Evolutionary conservation across 2,329 filamentous ascomycete species (phyloP).

Genomic region (Fusarium xylarioides): DNA sequence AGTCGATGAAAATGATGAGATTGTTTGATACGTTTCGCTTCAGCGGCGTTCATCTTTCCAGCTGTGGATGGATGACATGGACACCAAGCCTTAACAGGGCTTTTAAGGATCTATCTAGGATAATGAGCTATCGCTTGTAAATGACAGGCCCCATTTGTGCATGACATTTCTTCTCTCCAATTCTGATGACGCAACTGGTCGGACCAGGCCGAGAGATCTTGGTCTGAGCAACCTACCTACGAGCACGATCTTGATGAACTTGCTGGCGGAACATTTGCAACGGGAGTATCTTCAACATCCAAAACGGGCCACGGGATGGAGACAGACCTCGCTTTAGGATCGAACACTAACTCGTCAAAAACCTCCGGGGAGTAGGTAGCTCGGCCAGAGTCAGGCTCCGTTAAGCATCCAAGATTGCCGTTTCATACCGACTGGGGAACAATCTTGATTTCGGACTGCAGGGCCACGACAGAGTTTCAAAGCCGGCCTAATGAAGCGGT

Average conservation of each 20-base stretch:
- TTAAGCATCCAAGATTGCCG: neutral
- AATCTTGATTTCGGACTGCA: constrained; percentile 2
- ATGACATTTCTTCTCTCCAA: neutral
- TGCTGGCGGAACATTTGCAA: neutral
- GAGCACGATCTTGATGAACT: neutral
- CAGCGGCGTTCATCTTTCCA: neutral
- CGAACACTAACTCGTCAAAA: neutral
- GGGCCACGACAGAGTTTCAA: constrained; percentile 16
- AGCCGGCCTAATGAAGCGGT: neutral
- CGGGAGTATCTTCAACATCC: neutral
- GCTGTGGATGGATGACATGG: neutral
- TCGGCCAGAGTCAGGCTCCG: neutral
- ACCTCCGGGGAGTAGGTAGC: neutral
- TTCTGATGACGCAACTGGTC: constrained; percentile 11
- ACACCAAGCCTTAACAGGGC: constrained; percentile 6
- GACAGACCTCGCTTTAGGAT: neutral
- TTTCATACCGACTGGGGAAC: neutral
- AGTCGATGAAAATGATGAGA: neutral
- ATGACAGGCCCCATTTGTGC: neutral
- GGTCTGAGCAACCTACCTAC: neutral
- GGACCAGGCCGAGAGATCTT: neutral
- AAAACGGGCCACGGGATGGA: neutral
- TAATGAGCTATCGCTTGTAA: constrained; percentile 17
- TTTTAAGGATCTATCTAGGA: neutral
- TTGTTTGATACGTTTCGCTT: neutral